Base-by-base conservation (phyloP, 345 rosid genomes). In the Theobroma cacao region DNA sequence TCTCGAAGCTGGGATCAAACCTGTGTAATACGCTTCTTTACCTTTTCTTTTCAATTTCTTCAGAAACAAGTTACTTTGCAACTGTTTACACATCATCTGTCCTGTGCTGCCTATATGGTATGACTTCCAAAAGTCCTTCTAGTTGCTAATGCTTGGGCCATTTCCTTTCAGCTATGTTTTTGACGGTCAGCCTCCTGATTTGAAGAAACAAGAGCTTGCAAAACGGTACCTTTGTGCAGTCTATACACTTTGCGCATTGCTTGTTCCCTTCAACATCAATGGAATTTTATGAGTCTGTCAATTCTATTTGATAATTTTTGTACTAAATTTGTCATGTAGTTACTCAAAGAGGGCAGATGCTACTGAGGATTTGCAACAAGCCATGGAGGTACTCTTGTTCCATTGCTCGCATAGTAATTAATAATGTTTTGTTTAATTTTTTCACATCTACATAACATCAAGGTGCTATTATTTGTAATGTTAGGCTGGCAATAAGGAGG, bases 1-100 rank as follows among this genome's bases (percentile, higher is more conserved):
- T 74, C 91, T 96, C 40, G 99, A 94, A 83, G 87, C 99, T 76
- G 99, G 99, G 80, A 94, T 96, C 40, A 92, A 96, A 88, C 98
- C 99, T 71, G 90, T 90, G 97, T 92, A 93, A 84, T 77, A 81
- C 50, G 18, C 73, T 79, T 53, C 78, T 73, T 67, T 60, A n/a
- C 61, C 65, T 26, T 79, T 72, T 18, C 10, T 66, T 3, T 20
- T 50, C 31, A 69, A 10, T 60, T 78, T 60, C 63, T n/a, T 55
- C 67, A 0, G 28, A 40, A 43, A n/a, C 50, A 47, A 48, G 8
- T 71, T 69, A 74, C 13, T 22, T 69, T 47, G 28, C 24, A 70
- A 30, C 38, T 28, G 15, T 13, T 14, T 15, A 34, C 10, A 8
- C 52, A 9, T 30, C 48, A 41, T 41, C 11, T 24, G 9, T 5